Evolutionary conservation across 805 yeast species (phyloP).

Genomic region (Nakazawaea pomicola): DNA sequence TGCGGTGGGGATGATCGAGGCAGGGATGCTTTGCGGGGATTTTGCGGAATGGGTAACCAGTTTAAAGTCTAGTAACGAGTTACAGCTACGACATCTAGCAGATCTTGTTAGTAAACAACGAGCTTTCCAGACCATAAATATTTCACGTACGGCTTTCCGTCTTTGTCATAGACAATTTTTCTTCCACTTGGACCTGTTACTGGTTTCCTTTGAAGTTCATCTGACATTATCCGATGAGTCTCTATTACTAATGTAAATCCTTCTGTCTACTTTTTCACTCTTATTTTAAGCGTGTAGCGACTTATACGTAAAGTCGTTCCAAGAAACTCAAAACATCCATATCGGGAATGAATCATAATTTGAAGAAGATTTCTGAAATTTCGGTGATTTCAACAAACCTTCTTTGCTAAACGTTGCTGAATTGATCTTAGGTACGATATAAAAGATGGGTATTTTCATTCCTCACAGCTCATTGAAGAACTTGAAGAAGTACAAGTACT

Average conservation of each 20-base stretch:
- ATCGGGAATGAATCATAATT: too few species aligned
- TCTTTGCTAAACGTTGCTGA: too few species aligned
- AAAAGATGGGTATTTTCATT: slow-evolving; percentile 58
- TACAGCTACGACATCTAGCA: slow-evolving; percentile 74
- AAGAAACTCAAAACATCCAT: too few species aligned
- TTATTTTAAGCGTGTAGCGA: too few species aligned
- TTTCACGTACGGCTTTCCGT: slow-evolving; percentile 90
- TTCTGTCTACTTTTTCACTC: not conserved
- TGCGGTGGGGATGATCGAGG: too few species aligned
- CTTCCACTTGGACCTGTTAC: slow-evolving; percentile 56
- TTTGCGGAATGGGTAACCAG: slow-evolving; percentile 38
- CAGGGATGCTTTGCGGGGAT: too few species aligned
- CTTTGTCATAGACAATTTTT: slow-evolving; percentile 71
- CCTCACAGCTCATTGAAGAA: slow-evolving; percentile 47
- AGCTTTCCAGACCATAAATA: too few species aligned
- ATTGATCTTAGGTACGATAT: too few species aligned
- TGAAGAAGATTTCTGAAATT: too few species aligned
- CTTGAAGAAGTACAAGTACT: slow-evolving; percentile 55
- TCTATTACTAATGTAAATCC: not conserved
- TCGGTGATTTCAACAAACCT: too few species aligned
- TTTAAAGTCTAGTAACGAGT: slow-evolving; percentile 74
- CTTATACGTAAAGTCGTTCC: too few species aligned
- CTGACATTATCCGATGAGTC: not conserved
- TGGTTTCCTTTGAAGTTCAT: slow-evolving; percentile 25
- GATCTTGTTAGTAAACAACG: slow-evolving; percentile 11